These are phyloP conservation scores for Eucalyptus sideroxylon DNA, from an alignment of 345 rosid genomes.

Conservation along the genomic window DNA sequence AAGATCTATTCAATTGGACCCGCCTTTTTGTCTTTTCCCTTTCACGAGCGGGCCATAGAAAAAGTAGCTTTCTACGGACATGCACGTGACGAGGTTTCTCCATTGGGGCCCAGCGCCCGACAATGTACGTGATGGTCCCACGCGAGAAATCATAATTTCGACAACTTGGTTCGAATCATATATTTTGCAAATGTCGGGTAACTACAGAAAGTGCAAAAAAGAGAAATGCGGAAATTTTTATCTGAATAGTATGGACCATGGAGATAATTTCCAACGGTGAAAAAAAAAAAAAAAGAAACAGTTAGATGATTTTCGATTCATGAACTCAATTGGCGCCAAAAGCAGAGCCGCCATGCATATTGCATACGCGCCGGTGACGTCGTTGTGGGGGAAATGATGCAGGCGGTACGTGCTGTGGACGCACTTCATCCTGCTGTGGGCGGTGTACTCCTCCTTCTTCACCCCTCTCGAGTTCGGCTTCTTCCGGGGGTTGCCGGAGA, in stretches of 20 bases:
- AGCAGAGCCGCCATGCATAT: background rate
- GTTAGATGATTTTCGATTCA: background rate
- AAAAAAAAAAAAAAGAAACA: background rate
- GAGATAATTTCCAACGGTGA: background rate
- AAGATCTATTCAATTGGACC: too few relatives aligned
- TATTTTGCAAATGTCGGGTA: background rate
- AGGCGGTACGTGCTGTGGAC: slow-evolving; percentile 68
- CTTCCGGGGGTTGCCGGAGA: slow-evolving; percentile 70
- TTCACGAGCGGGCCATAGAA: background rate
- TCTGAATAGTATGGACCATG: background rate
- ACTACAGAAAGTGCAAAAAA: background rate
- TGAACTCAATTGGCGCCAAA: background rate
- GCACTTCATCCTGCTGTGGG: slow-evolving; percentile 72
- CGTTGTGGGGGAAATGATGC: background rate
- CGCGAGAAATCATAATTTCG: background rate
- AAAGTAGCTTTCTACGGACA: background rate
- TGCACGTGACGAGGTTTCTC: background rate
- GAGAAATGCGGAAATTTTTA: background rate
- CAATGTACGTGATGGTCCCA: background rate
- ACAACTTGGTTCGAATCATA: background rate
- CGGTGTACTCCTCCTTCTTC: slow-evolving; percentile 85
- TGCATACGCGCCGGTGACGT: background rate
- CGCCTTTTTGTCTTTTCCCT: background rate
- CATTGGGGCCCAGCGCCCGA: background rate
- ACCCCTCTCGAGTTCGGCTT: slow-evolving; percentile 83